Evolutionary conservation across 148 eudicot species (phyloP).

Genomic region (Rhododendron kiyosumense): DNA sequence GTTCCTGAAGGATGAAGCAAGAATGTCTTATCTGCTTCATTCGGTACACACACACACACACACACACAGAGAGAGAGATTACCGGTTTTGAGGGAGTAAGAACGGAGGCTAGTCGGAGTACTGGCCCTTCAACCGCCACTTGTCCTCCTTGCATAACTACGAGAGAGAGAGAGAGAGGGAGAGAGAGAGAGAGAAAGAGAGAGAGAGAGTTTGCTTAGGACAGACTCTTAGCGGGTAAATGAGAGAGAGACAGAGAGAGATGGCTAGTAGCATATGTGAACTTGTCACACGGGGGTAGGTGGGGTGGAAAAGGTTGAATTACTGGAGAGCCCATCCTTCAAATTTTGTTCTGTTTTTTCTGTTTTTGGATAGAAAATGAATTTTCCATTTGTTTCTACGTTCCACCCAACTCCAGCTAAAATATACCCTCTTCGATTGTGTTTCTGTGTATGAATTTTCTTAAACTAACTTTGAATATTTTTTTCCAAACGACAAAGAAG

Average conservation of each 20-base stretch:
- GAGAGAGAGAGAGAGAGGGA: not conserved
- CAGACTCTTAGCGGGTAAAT: not conserved
- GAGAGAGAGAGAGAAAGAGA: not conserved
- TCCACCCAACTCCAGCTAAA: not conserved
- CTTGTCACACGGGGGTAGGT: constrained; percentile 11
- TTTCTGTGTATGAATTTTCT: no score
- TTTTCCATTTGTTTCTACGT: not conserved
- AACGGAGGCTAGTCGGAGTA: constrained; percentile 34
- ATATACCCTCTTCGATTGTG: not conserved
- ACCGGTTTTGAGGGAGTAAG: constrained; percentile 50
- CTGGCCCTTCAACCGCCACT: constrained; percentile 6
- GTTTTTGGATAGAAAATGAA: not conserved
- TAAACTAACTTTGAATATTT: no score
- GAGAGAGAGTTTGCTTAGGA: not conserved
- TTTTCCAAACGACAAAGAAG: not conserved
- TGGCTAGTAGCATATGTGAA: not conserved
- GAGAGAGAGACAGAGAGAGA: not conserved
- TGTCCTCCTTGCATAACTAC: constrained; percentile 40
- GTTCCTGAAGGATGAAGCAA: not conserved
- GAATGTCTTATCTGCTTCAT: not conserved
- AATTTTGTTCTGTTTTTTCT: not conserved
- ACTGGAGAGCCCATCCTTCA: not conserved
- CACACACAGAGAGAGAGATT: not conserved
- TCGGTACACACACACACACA: not conserved
- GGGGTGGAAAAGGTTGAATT: not conserved